Conservation (phyloP, 176 grass and related monocot species). For the Pontederia crassipes region DNA sequence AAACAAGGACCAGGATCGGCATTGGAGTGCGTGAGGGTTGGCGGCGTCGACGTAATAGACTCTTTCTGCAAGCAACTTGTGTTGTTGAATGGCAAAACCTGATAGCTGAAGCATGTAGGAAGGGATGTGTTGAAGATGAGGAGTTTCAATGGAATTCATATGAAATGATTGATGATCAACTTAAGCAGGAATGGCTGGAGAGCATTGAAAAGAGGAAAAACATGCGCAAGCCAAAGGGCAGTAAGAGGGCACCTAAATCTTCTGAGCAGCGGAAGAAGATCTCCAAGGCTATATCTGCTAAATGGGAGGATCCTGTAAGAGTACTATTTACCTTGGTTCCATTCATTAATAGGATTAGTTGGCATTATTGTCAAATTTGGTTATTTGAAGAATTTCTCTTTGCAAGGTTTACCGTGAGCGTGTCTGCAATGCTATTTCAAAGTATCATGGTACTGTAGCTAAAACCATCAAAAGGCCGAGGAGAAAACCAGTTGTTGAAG, state of each 20-base stretch:
- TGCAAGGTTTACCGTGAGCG: slow-evolving; percentile 67
- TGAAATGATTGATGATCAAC: slow-evolving; percentile 50
- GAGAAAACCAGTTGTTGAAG: slow-evolving; percentile 32
- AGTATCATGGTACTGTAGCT: slow-evolving; percentile 38
- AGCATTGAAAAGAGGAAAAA: slow-evolving; percentile 43
- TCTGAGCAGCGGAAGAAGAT: slow-evolving; percentile 80
- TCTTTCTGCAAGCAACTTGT: slow-evolving; percentile 56
- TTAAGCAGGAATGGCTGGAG: slow-evolving; percentile 45
- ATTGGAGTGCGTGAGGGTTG: slow-evolving; percentile 56
- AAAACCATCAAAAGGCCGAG: slow-evolving; percentile 37
- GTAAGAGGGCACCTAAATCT: slow-evolving; percentile 62
- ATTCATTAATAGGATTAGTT: no score
- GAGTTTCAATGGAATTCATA: slow-evolving; percentile 72
- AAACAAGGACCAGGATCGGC: slow-evolving; percentile 71
- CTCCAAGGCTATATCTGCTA: slow-evolving; percentile 70
- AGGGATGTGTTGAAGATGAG: slow-evolving; percentile 53
- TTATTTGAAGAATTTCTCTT: not conserved
- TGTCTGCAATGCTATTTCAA: slow-evolving; percentile 68
- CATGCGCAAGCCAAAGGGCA: slow-evolving; percentile 39
- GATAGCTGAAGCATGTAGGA: slow-evolving; percentile 58
- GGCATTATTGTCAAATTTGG: no score
- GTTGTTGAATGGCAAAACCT: slow-evolving; percentile 66
- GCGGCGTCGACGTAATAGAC: slow-evolving; percentile 40
- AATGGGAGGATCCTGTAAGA: slow-evolving; percentile 82
- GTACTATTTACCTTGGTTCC: not conserved